Conservation (phyloP, 805 yeast genomes). For the Suhomyces sp. region DNA sequence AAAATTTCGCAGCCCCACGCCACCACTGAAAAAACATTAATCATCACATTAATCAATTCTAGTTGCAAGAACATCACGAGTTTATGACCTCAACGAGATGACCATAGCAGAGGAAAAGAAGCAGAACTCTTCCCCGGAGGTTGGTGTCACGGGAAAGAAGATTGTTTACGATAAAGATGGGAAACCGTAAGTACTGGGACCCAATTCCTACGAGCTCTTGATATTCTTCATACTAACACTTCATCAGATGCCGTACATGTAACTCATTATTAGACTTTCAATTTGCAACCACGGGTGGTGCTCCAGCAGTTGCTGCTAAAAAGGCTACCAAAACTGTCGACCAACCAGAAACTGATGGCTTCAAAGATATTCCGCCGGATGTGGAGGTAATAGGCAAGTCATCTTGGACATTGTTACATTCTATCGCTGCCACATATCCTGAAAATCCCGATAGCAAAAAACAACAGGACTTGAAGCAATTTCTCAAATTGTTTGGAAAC, state of each 20-base stretch:
- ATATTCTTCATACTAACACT: slow-evolving; percentile 1
- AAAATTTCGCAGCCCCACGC: too few relatives aligned
- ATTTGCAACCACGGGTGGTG: slow-evolving; percentile 43
- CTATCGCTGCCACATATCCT: slow-evolving; percentile 89
- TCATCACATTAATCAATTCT: too few relatives aligned
- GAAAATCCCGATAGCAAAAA: slow-evolving; percentile 57
- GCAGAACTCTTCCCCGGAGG: too few relatives aligned
- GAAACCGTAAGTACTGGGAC: slow-evolving; percentile 70
- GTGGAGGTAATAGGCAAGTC: slow-evolving; percentile 76
- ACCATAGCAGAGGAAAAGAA: too few relatives aligned
- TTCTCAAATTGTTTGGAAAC: slow-evolving; percentile 67
- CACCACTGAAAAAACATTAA: too few relatives aligned
- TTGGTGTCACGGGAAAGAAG: slow-evolving; percentile 63
- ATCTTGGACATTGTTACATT: slow-evolving; percentile 90
- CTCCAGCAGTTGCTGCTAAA: slow-evolving; percentile 7
- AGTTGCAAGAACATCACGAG: too few relatives aligned
- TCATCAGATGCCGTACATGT: slow-evolving; percentile 84
- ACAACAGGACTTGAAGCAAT: slow-evolving; percentile 69
- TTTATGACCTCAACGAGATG: too few relatives aligned
- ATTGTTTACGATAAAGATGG: slow-evolving; percentile 85
- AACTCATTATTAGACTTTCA: slow-evolving; percentile 80
- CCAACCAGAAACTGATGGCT: slow-evolving; percentile 8
- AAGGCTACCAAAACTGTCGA: slow-evolving; percentile 3
- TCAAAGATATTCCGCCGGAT: slow-evolving; percentile 76
- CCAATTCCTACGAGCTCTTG: not conserved